Percentiles rank a stretch among this genome's conserved stretches.
Evolutionary conservation across 768 basidiomycete genomes (phyloP).

Genomic region (Termitomyces sp.): DNA sequence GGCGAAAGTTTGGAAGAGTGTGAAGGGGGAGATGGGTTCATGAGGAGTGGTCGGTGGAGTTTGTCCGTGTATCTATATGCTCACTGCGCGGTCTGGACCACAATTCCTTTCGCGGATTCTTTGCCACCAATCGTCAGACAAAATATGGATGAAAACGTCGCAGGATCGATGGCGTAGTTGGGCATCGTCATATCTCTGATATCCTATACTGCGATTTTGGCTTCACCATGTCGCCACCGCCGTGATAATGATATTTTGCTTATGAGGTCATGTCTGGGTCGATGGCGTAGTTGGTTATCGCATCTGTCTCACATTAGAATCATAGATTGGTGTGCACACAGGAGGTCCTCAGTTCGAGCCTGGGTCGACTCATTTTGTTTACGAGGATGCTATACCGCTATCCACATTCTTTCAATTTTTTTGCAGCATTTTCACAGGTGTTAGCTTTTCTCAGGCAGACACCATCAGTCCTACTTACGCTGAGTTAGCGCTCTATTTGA

Average conservation of each 20-base stretch:
- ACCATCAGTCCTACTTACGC: too few relatives aligned
- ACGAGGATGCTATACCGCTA: too few relatives aligned
- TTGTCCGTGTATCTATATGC: background rate
- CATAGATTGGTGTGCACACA: constrained; percentile 8
- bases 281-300: constrained; percentile 77
- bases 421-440: too few relatives aligned
- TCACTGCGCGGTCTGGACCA: background rate
- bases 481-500: too few relatives aligned
- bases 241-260: constrained; percentile 71
- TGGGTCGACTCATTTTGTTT: constrained; percentile 15
- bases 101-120: background rate
- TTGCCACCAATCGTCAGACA: background rate
- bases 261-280: constrained; percentile 17
- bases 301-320: constrained; percentile 47
- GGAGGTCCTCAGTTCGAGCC: constrained; percentile 18
- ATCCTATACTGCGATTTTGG: too few relatives aligned
- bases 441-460: too few relatives aligned
- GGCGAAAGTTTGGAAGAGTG: constrained; percentile 9
- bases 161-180: constrained; percentile 59
- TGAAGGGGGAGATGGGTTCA: background rate
- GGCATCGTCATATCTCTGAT: too few relatives aligned
- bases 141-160: background rate
- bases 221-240: too few relatives aligned
- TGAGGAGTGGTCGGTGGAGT: background rate
- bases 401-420: too few relatives aligned